Base-by-base conservation (phyloP, 164 flowering plant genomes). In the Akebia trifoliata region DNA sequence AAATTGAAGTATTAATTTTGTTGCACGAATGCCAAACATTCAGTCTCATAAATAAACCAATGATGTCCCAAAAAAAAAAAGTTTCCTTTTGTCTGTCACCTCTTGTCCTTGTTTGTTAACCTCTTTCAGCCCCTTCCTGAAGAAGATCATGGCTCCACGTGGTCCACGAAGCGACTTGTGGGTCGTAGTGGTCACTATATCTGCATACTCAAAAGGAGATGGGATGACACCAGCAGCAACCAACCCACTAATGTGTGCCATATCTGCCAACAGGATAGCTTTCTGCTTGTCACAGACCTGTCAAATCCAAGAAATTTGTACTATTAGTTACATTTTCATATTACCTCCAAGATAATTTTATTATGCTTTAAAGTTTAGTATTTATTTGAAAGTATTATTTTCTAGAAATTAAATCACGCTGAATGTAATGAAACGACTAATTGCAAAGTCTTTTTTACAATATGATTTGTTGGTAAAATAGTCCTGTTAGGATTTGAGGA, bases 81-180 rank as follows among this genome's bases (percentile, higher is more conserved):
- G 45, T 64, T 53, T 35, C 14, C 54, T 25, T 11, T 6, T 15
- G 25, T 2, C 40, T 59, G 71, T 59, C 60, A 85, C 97, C 78
- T 90, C 92, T 71, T 85, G 48, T 28, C 97, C 97, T 67, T 83
- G 77, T 64, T 86, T 86, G 84, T 81, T 88, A 36, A 79, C 57
- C 74, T 86, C 99, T 71, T 90, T 94, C 8, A 88, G 70, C 17
- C 95, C 97, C 78, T 83, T 87, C 60, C 93, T 78, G 72, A 71
- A 90, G 77, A 90, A 87, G 54, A 87, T 90, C 90, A 87, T 90
- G 65, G 97, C 95, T 28, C 95, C 95, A 68, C 90, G 92, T 53
- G 97, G 99, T 9, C 99, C 99, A 70, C 99, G 96, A 61, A 94
- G 95, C 54, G 97, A 94, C 74, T 94, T 94, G 83, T 94, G 97